Percentiles rank a stretch among this genome's conserved stretches.
phyloP scores from a whole-genome alignment of 2,329 filamentous ascomycete species.

The Scytalidium lignicola region DNA sequence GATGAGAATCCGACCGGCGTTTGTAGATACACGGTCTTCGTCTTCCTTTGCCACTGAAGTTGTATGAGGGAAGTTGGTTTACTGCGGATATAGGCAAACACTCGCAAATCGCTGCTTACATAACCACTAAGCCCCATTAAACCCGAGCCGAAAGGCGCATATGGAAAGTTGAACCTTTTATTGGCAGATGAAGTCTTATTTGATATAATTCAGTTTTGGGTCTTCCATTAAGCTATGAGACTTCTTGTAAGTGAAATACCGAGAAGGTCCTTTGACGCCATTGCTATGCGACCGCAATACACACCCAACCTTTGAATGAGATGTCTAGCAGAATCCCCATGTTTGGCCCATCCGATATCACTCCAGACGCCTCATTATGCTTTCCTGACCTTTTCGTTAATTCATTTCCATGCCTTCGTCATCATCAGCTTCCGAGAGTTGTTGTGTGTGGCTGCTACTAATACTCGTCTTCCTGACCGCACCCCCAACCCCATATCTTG shows the following conservation, averaged over 20 bases:
- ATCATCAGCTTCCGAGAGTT: conserved; percentile 52
- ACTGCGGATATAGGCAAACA: conserved; percentile 16
- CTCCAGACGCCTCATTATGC: conserved; percentile 4
- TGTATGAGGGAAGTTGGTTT: conserved; percentile 19
- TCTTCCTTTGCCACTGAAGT: conserved; percentile 15
- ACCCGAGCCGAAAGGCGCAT: not conserved
- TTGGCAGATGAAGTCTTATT: not conserved
- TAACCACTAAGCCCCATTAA: not conserved
- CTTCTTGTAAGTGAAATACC: not conserved
- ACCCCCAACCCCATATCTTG: conserved; percentile 42
- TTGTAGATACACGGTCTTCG: conserved; percentile 5
- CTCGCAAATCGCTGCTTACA: not conserved
- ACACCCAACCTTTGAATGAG: not conserved
- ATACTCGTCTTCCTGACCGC: conserved; percentile 52
- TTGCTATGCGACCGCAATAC: not conserved
- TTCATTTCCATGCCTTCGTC: conserved; percentile 59
- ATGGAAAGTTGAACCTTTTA: not conserved
- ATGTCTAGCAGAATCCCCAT: not conserved
- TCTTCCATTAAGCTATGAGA: not conserved
- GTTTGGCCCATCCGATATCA: not conserved
- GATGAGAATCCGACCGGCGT: not conserved
- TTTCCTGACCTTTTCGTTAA: conserved; percentile 7
- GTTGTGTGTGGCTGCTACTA: conserved; percentile 53
- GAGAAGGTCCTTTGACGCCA: not conserved
- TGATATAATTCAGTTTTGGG: not conserved